Base-by-base conservation (phyloP, 805 yeast genomes). In the Cyberlindnera mrakii region DNA sequence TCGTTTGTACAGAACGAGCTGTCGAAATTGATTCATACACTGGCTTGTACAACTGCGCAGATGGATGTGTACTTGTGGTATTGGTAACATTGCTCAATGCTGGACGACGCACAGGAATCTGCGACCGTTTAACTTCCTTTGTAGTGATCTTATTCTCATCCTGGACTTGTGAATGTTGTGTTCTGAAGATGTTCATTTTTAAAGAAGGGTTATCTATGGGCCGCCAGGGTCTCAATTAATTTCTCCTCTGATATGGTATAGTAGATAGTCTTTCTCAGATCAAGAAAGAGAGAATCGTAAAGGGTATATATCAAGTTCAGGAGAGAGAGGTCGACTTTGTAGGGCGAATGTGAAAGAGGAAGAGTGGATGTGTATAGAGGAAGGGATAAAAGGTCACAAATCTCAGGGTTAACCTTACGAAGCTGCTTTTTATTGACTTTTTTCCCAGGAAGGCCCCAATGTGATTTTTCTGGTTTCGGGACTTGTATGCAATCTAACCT, bases 51-150 rank as follows among this genome's bases (percentile, higher is more conserved):
- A 35, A n/a, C 30, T 19, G n/a, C 10, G 23, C 19, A 9, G 16
- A 16, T 5, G 34, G 20, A 25, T 23, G 27, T 23, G 31, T 30
- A 30, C 33, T 20, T 11, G 40, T 30, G 17, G 30, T 63, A 57
- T 47, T 58, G 36, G 57, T 53, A 46, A 53, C 64, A 51, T 52
- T 57, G 35, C 50, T 50, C 39, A 45, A 48, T 23, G 52, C 64
- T 45, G 46, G 54, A 60, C 53, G 55, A 44, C 61, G 53, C 3
- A 55, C 48, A 7, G 61, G 60, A 34, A 57, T 54, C 44, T 53
- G 56, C 7, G 58, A 52, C 42, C 49, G 51, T 9, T 36, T 41
- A 30, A 37, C 43, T 5, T 39, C 41, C 17, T 41, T 40, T 13
- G 44, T 42, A 35, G 41, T 48, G 35, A 52, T 33, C 25, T 42